Evolutionary conservation across 2,329 filamentous ascomycete genomes (phyloP), one percentile per base, ranked within the genome.

Genomic region (Calonectria hongkongensis): DNA sequence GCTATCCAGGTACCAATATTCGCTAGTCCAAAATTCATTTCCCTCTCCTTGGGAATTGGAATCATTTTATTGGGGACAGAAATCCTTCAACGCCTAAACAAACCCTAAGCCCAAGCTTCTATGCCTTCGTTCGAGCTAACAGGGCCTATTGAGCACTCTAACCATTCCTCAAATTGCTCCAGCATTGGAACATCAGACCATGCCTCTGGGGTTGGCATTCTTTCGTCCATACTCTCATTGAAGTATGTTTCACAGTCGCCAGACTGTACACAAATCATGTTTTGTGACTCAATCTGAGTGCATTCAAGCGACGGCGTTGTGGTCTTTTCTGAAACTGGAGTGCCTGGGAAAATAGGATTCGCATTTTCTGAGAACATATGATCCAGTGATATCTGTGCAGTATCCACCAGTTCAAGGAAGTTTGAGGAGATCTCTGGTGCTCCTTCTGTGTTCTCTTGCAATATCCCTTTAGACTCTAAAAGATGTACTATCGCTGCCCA

Each of bases 161-260:
- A 6, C 54, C 54, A 60, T 16, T 60, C 54, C 6, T 60, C 54
- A 60, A 60, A 60, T 4, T 60, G 54, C 15, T 60, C 33, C 33
- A 60, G 8, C 54, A 60, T 60, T 60, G 54, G 54, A 16, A 60
- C 54, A 28, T 60, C 54, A 6, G 54, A 60, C 54, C 54, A 60
- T 13, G 33, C 9, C 54, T 60, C 54, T 13, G 21, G 54, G 4
- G 54, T 41, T 4, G 54, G 54, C 54, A 60, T 60, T 60, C 33
- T 60, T 60, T 39, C 36, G 5, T 25, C 54, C 13, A 60, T 16
- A 16, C 21, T 41, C n/a, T 60, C 54, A 9, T 21, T 36, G 3
- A 60, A 39, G 25, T 39, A 41, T 21, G 36, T 41, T 3, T 60
- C 54, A 5, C 33, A 60, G 12, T 60, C 54, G 1, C 21, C 16